Base-by-base conservation (phyloP, 306 rosid species). In the Cercis canadensis region DNA sequence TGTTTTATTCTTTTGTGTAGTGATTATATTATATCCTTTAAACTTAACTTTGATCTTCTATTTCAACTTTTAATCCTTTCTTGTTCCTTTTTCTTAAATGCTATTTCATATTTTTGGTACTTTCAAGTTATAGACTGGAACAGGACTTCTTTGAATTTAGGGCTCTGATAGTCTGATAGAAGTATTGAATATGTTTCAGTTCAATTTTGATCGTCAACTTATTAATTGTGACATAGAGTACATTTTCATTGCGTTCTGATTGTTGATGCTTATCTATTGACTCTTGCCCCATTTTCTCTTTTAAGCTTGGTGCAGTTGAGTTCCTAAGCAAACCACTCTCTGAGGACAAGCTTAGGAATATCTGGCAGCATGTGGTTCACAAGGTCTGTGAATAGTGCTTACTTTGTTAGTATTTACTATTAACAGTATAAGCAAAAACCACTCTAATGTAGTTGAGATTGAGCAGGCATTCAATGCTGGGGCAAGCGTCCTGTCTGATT, bases 331-430 rank as follows among this genome's bases (percentile, higher is more conserved):
- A 95, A 84, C 99, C 99, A 8, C 89, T 95, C 45, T 92, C 93
- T 0, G 97, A 91, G 63, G 99, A 92, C 52, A 95, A 92, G 80
- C 90, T 95, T 34, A 85, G 83, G 89, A 89, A 95, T 70, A 86
- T 95, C 67, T 95, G 99, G 99, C 99, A 95, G 90, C 99, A 95
- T 82, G 99, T 92, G 47, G 96, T 92, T 85, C 99, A 92, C 78
- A 95, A 92, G 99, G 99, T 95, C 47, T 44, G 92, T 77, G 18
- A 43, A 12, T 61, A 69, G 55, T 70, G 50, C 43, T 24, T 19
- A 47, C 64, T 69, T 53, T 70, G 33, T 53, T 68, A 8, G 21
- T 19, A 49, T 73, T 47, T 65, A 7, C 56, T 40, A 24, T 58
- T 37, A 56, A 46, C 75, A 17, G 49, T 19, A 32, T 55, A 53